phyloP scores from a whole-genome alignment of 257 asterid genomes.

The Galeopsis tetrahit region DNA sequence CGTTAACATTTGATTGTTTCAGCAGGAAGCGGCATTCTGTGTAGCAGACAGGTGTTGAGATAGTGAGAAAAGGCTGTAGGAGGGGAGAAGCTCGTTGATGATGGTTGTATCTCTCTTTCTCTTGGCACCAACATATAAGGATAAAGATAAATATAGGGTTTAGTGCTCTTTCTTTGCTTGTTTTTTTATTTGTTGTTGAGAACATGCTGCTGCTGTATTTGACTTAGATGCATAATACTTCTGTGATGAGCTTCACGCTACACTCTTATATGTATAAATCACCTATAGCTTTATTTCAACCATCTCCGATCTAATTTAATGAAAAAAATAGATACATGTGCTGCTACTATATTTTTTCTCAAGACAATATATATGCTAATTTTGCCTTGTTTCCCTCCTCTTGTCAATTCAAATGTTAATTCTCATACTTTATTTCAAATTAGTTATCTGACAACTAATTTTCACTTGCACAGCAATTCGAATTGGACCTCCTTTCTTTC shows the following conservation, averaged over 20 bases:
- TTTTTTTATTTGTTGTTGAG: slow-evolving; percentile 15
- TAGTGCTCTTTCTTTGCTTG: slow-evolving; percentile 17
- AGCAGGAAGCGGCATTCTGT: slow-evolving; percentile 24
- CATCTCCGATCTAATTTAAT: not conserved
- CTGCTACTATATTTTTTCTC: not conserved
- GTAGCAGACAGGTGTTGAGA: slow-evolving; percentile 32
- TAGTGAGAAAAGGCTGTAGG: not conserved
- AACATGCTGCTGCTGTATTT: slow-evolving; percentile 21
- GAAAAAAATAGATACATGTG: not conserved
- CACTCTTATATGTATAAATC: slow-evolving; percentile 28
- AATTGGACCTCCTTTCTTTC: no score
- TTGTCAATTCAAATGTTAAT: no score
- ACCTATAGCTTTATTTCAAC: slow-evolving; percentile 23
- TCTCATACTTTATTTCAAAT: no score
- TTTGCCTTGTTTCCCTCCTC: no score
- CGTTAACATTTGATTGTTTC: slow-evolving; percentile 28
- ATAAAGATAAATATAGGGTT: slow-evolving; percentile 1
- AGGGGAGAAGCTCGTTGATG: slow-evolving; percentile 14
- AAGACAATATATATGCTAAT: no score
- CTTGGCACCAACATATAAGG: no score
- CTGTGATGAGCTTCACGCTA: not conserved
- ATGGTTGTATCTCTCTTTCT: no score
- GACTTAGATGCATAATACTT: not conserved
- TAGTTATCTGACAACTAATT: no score
- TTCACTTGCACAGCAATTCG: no score